These are phyloP conservation scores for Juncus inflexus DNA, from an alignment of 176 grass and related monocot species.

Conservation along the genomic window DNA sequence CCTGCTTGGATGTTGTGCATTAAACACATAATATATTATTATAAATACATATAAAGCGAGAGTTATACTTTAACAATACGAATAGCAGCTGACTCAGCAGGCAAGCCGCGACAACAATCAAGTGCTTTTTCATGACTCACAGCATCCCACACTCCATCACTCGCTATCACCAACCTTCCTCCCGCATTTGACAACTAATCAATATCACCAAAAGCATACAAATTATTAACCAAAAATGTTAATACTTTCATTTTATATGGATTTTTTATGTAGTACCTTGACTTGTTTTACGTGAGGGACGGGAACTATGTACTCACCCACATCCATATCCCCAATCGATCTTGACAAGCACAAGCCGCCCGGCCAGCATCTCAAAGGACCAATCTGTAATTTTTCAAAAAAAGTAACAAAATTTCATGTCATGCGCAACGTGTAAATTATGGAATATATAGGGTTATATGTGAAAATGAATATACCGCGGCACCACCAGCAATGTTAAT, in stretches of 20 bases:
- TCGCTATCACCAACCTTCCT: slow-evolving; percentile 82
- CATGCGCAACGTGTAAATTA: too few species aligned
- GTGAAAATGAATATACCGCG: slow-evolving; percentile 46
- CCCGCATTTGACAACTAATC: slow-evolving; percentile 83
- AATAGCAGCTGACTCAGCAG: slow-evolving; percentile 71
- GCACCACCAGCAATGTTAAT: slow-evolving; percentile 79
- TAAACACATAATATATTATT: too few species aligned
- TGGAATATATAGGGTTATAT: neutral
- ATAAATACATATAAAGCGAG: neutral
- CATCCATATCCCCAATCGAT: slow-evolving; percentile 92
- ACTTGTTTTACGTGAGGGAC: slow-evolving; percentile 99
- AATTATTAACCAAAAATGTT: slow-evolving; percentile 2
- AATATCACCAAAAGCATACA: neutral
- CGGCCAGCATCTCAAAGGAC: slow-evolving; percentile 98
- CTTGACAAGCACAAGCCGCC: slow-evolving; percentile 97
- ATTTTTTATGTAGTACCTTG: slow-evolving; percentile 46
- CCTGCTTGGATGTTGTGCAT: too few species aligned
- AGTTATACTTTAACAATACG: slow-evolving; percentile 71
- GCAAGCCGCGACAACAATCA: slow-evolving; percentile 65
- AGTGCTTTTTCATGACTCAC: slow-evolving; percentile 65
- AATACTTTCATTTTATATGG: neutral
- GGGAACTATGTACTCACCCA: slow-evolving; percentile 95
- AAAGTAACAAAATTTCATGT: slow-evolving; percentile 7
- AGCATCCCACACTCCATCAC: slow-evolving; percentile 90
- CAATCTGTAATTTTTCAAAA: slow-evolving; percentile 53